phyloP scores from a whole-genome alignment of 164 flowering plant genomes.

The Berberis thunbergii region DNA sequence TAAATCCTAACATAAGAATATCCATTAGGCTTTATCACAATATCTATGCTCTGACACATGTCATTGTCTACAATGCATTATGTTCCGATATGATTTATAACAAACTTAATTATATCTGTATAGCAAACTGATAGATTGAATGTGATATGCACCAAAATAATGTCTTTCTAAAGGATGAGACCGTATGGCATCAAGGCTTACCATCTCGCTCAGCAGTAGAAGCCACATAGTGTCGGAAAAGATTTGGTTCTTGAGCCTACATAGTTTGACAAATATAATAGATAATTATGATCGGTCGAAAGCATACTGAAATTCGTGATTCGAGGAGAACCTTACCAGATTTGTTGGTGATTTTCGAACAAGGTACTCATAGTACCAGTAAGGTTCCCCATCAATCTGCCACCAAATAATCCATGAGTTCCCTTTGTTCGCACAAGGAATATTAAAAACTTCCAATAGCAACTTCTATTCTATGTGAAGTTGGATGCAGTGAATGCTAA shows the following conservation, averaged over 20 bases:
- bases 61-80: too few relatives aligned
- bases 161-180: too few relatives aligned
- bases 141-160: too few relatives aligned
- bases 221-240: slow-evolving; percentile 66
- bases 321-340: slow-evolving; percentile 33
- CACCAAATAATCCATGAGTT: not conserved
- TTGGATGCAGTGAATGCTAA: not conserved
- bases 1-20: too few relatives aligned
- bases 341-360: slow-evolving; percentile 89
- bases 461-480: not conserved
- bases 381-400: slow-evolving; percentile 85
- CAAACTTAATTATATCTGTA: too few relatives aligned
- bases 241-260: slow-evolving; percentile 66
- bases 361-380: slow-evolving; percentile 88
- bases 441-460: not conserved
- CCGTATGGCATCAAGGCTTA: slow-evolving; percentile 12
- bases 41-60: too few relatives aligned
- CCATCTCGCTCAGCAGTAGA: slow-evolving; percentile 94
- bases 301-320: not conserved
- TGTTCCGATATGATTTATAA: too few relatives aligned
- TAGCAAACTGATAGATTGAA: too few relatives aligned
- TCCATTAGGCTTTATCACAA: too few relatives aligned
- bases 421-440: not conserved
- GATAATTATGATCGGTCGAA: not conserved
- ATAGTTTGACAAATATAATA: slow-evolving; percentile 12